Evolutionary conservation across 176 grass and related monocot genomes (phyloP).

Genomic region (Elaeis guineensis): DNA sequence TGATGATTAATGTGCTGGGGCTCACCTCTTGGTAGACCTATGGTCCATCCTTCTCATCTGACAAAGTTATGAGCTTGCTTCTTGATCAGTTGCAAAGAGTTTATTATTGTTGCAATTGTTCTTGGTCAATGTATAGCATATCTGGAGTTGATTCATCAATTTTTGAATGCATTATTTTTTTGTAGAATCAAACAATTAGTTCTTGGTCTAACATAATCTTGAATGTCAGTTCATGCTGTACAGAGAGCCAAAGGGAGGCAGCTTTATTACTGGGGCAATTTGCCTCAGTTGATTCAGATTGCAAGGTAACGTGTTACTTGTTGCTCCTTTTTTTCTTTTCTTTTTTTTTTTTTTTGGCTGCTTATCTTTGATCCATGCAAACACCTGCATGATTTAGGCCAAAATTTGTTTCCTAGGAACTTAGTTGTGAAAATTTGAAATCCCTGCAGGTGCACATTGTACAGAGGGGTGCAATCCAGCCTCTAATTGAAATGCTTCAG

Average conservation of each 20-base stretch:
- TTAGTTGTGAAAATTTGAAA: background rate
- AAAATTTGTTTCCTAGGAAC: background rate
- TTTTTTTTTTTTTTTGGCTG: background rate
- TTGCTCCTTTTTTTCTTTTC: background rate
- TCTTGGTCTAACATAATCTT: background rate
- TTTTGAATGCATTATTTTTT: too few relatives aligned
- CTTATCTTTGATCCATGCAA: too few relatives aligned
- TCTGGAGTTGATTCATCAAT: too few relatives aligned
- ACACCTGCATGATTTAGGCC: too few relatives aligned
- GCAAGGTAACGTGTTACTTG: constrained; percentile 47
- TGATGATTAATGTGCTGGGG: too few relatives aligned
- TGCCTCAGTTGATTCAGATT: constrained; percentile 94
- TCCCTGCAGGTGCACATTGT: constrained; percentile 92
- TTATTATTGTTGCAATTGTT: too few relatives aligned
- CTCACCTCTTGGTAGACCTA: too few relatives aligned
- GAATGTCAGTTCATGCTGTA: constrained; percentile 73
- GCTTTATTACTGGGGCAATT: constrained; percentile 96
- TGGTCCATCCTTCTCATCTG: too few relatives aligned
- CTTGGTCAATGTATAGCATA: too few relatives aligned
- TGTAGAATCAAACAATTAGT: too few relatives aligned
- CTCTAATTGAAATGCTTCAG: constrained; percentile 96
- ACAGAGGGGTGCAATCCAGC: constrained; percentile 80
- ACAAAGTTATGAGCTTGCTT: too few relatives aligned
- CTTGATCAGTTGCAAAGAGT: too few relatives aligned
- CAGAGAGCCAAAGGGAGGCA: constrained; percentile 98